Evolutionary conservation across 139 green algal genomes (phyloP), one percentile per base, ranked within the genome.

Genomic region (Chlamydomonas incerta): DNA sequence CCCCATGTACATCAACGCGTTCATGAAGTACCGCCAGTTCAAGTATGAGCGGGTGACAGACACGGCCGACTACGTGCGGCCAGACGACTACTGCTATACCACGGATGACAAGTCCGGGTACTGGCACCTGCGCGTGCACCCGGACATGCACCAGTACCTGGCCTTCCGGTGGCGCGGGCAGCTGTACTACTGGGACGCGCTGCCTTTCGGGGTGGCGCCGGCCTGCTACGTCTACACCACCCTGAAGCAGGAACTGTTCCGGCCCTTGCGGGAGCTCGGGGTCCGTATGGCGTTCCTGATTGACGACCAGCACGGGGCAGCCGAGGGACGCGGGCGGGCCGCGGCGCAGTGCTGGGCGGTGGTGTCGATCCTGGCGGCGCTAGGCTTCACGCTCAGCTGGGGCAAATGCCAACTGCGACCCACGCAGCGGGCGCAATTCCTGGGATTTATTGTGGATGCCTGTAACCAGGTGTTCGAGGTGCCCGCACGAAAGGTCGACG

Each of bases 1-100:
- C 52, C 73, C 73, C 6, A 77, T 63, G 46, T 77, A 77, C 71
- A 52, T 52, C 71, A 77, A 77, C 46, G 26, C 63, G 46, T 77
- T 77, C 71, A 63, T 77, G 46, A 3, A 41, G 8, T 62, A 62
- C 46, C 26, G 6, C 28, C 46, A 3, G 26, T 17, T 77, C 18
- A 62, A 77, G 46, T 77, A 77, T 17, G 71, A 77, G 46, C 13
- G 23, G 2, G 52, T 77, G 13, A 4, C 11, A 2, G 71, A 62
- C 46, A n/a, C 41, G 26, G 35, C 69, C 0, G 11, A 26, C 28
- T 77, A 62, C 71, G 10, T 63, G 2, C 26, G 46, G 28, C 1
- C 29, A 1, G 46, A n/a, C 28, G 71, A 77, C 14, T 77, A 17
- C 6, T 3, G 63, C 5, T 57, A 62, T 46, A 77, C 71, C 26